Evolutionary conservation across 352 stramenopile genomes (phyloP), one percentile per base, ranked within the genome.

Genomic region (Phytophthora chlamydospora): DNA sequence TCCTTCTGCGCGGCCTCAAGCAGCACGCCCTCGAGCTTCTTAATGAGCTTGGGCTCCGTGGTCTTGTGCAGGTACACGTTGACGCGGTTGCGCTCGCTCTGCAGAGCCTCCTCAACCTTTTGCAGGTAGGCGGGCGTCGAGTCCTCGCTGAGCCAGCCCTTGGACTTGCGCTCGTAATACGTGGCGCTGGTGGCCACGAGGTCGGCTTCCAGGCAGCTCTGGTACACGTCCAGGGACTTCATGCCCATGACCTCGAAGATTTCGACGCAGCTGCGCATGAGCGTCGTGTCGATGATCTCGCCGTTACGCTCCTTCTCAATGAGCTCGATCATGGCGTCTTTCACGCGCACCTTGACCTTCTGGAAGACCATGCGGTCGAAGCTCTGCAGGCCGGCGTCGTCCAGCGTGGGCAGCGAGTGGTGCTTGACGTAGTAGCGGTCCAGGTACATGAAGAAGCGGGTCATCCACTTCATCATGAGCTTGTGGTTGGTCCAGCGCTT

Each of bases 381-480:
- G 54, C 76, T 89, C 68, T 93, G 84, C 6, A 96, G 72, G 0
- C 88, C 88, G 9, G 96, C 93, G 58, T 99, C 91, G 24, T 92
- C 85, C 3, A 99, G 78, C 33, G 95, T 98, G 49, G 96, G 97
- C 16, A 99, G 81, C 63, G 83, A 97, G 73, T 99, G 96, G 82
- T 99, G 97, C 78, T 98, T 96, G 55, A 98, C 91, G 75, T 98
- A 98, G 78, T 98, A 98, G 27, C 95, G 85, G 75, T 99, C 97
- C n/a, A 99, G 75, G 78, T 99, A 99, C 79, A 98, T 99, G 76
- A 99, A 99, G 76, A 99, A 99, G 63, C 98, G 97, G 48, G 93
- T 83, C 85, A 99, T 98, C 98, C 98, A 99, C 80, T 99, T 99
- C 88, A 99, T 99, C 97, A 99, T 99, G 75, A 99, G 98, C 75